Conservation (phyloP, 371 early-diverging fungal genomes). For the Vairimorpha apis region DNA sequence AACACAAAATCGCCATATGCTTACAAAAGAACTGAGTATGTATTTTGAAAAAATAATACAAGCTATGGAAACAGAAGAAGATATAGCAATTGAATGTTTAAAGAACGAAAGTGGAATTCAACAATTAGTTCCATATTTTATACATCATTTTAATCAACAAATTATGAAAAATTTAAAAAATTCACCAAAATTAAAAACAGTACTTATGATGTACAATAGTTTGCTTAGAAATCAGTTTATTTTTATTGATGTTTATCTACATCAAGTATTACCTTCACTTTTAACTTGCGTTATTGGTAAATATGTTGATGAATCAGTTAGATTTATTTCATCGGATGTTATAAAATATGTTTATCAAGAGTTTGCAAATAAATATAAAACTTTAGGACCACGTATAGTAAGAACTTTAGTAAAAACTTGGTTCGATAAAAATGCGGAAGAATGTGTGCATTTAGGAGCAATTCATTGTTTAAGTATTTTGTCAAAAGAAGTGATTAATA, state of each 20-base stretch:
- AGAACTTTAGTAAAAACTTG: conserved; percentile 60
- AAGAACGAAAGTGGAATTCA: conserved; percentile 83
- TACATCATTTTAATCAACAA: conserved; percentile 81
- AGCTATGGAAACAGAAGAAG: conserved; percentile 70
- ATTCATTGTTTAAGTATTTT: conserved; percentile 57
- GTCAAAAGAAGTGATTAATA: conserved; percentile 29
- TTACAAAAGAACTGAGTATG: conserved; percentile 85
- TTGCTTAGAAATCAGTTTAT: conserved; percentile 79
- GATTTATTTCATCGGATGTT: conserved; percentile 52
- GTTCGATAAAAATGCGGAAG: conserved; percentile 57
- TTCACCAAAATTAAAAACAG: conserved; percentile 64
- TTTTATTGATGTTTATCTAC: conserved; percentile 93
- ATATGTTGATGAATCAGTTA: conserved; percentile 64
- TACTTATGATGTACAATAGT: conserved; percentile 74
- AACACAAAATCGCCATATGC: conserved; percentile 67
- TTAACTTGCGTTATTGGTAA: conserved; percentile 85
- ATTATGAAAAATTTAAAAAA: conserved; percentile 64
- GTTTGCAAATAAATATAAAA: conserved; percentile 59
- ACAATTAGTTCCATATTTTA: conserved; percentile 90
- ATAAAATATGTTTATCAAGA: conserved; percentile 62
- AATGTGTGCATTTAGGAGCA: conserved; percentile 59
- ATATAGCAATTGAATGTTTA: conserved; percentile 76
- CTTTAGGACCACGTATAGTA: conserved; percentile 61
- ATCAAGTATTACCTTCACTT: conserved; percentile 88
- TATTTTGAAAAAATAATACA: conserved; percentile 88